phyloP scores from a whole-genome alignment of 1,284 basidiomycete genomes.

The Rhodotorula sp. region DNA sequence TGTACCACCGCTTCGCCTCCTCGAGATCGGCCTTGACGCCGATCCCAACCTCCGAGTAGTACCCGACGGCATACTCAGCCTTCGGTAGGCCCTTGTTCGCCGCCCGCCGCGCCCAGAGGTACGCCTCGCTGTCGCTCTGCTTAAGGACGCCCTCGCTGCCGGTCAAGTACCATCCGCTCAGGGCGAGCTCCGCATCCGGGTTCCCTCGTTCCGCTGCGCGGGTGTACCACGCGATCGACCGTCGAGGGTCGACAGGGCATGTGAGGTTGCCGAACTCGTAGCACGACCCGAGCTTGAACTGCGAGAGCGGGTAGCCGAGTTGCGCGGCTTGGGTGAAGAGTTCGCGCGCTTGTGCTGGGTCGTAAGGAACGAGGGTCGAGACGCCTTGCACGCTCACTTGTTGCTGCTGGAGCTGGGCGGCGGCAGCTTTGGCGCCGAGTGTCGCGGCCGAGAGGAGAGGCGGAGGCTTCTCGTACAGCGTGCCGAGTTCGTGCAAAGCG shows the following conservation, averaged over 20 bases:
- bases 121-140: slow-evolving; percentile 96
- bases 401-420: slow-evolving; percentile 50
- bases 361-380: slow-evolving; percentile 47
- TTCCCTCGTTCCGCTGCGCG: slow-evolving; percentile 95
- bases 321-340: slow-evolving; percentile 90
- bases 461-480: slow-evolving; percentile 75
- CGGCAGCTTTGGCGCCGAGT: slow-evolving; percentile 26
- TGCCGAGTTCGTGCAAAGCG: slow-evolving; percentile 73
- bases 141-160: slow-evolving; percentile 81
- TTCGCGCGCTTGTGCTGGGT: slow-evolving; percentile 77
- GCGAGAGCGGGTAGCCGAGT: slow-evolving; percentile 87
- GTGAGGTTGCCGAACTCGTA: slow-evolving; percentile 89
- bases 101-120: slow-evolving; percentile 56
- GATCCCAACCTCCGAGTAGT: slow-evolving; percentile 97
- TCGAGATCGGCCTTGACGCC: slow-evolving; percentile 94
- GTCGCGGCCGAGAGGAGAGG: slow-evolving; percentile 53
- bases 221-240: slow-evolving; percentile 97
- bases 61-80: slow-evolving; percentile 76
- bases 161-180: slow-evolving; percentile 88
- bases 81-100: slow-evolving; percentile 53
- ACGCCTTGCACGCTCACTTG: slow-evolving; percentile 4
- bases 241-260: slow-evolving; percentile 86
- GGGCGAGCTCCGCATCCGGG: slow-evolving; percentile 70
- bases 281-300: slow-evolving; percentile 91
- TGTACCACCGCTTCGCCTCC: slow-evolving; percentile 97